Evolutionary conservation across 306 rosid genomes (phyloP).

Genomic region (Inga laurina): DNA sequence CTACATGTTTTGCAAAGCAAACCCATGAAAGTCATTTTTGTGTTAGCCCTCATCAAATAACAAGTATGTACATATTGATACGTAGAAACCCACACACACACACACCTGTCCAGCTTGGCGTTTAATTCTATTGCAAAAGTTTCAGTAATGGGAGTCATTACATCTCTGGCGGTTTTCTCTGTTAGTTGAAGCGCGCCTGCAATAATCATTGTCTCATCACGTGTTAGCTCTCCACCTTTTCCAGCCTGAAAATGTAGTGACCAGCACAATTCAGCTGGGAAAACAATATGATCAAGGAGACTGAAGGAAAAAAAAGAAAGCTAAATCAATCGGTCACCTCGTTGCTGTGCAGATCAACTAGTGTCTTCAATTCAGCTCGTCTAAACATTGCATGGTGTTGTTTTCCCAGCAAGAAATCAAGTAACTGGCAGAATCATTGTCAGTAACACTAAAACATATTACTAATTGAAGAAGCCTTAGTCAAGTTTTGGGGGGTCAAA

Average conservation of each 20-base stretch:
- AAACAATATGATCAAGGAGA: not conserved
- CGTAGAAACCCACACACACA: not conserved
- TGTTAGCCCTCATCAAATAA: not conserved
- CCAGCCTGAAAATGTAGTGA: constrained; percentile 66
- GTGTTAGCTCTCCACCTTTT: constrained; percentile 97
- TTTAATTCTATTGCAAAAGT: constrained; percentile 84
- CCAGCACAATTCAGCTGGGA: not conserved
- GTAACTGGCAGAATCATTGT: constrained; percentile 59
- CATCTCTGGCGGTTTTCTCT: constrained; percentile 83
- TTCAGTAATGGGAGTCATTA: constrained; percentile 89
- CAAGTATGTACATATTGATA: not conserved
- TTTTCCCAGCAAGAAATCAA: constrained; percentile 82
- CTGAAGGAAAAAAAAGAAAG: not conserved
- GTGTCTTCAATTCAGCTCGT: constrained; percentile 94
- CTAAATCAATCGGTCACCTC: constrained; percentile 56
- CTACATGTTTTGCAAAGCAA: constrained; percentile 39
- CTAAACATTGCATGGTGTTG: constrained; percentile 87
- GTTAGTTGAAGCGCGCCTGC: constrained; percentile 93
- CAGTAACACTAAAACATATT: not conserved
- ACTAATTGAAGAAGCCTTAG: not conserved
- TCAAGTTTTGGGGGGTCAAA: not conserved
- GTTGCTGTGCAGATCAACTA: constrained; percentile 86
- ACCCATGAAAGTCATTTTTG: not conserved
- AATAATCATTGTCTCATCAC: constrained; percentile 96
- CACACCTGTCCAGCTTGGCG: constrained; percentile 74